Percentiles rank a stretch among this genome's conserved stretches.
Conservation (phyloP, 306 rosid species). For the Gillenia trifoliata region DNA sequence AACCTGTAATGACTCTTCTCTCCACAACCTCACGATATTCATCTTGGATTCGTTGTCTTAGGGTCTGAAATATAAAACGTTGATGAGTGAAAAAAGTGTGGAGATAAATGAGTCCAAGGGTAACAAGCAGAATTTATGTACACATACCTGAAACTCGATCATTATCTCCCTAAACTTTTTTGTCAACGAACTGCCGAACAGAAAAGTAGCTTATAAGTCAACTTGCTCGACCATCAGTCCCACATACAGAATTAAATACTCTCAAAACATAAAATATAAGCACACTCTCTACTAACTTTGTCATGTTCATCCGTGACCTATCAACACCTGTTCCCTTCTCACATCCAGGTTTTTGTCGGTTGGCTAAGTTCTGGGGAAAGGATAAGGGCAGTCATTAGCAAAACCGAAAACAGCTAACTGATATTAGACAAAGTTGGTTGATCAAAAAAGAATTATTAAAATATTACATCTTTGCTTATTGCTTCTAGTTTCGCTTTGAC, state of each 20-base stretch:
- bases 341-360: constrained; percentile 86
- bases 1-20: constrained; percentile 97
- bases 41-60: constrained; percentile 90
- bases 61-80: constrained; percentile 47
- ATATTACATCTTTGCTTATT: constrained; percentile 71
- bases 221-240: background rate
- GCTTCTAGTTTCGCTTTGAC: constrained; percentile 81
- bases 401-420: background rate
- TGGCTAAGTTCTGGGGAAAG: constrained; percentile 61
- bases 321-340: constrained; percentile 91
- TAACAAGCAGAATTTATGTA: constrained; percentile 16
- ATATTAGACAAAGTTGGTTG: constrained; percentile 8
- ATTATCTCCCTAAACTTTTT: constrained; percentile 85
- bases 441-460: constrained; percentile 14
- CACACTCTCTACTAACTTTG: constrained; percentile 54
- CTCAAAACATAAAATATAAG: constrained; percentile 7
- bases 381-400: constrained; percentile 13
- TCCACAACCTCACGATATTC: constrained; percentile 99
- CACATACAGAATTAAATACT: background rate
- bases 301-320: constrained; percentile 89
- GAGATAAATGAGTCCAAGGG: constrained; percentile 13
- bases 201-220: constrained; percentile 23
- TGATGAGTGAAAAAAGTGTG: constrained; percentile 21
- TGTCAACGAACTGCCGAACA: constrained; percentile 58
- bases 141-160: constrained; percentile 86